These are phyloP conservation scores for Tylopilus intermedius DNA, from an alignment of 768 basidiomycete species.

Conservation along the genomic window DNA sequence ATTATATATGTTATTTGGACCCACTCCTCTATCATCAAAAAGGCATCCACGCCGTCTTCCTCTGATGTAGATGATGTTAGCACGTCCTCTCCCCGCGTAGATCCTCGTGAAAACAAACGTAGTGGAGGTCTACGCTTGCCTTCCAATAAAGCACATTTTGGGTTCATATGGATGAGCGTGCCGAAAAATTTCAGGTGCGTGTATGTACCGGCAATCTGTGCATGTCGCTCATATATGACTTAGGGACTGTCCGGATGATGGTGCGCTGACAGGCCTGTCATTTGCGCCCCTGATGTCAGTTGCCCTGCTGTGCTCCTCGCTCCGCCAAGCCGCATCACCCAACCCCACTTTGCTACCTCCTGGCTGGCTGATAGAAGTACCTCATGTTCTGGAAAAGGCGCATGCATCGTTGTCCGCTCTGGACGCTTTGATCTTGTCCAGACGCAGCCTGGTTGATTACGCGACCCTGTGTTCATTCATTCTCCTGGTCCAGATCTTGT, in stretches of 20 bases:
- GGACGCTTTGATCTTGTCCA: slow-evolving; percentile 57
- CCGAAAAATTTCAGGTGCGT: slow-evolving; percentile 78
- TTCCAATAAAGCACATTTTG: slow-evolving; percentile 48
- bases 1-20: slow-evolving; percentile 59
- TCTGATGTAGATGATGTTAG: slow-evolving; percentile 19
- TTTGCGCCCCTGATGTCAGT: slow-evolving; percentile 77
- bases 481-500: slow-evolving; percentile 70
- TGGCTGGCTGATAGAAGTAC: slow-evolving; percentile 76
- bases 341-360: slow-evolving; percentile 40
- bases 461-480: slow-evolving; percentile 78
- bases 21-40: slow-evolving; percentile 44
- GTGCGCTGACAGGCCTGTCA: slow-evolving; percentile 77
- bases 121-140: slow-evolving; percentile 20
- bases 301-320: slow-evolving; percentile 56
- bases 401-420: slow-evolving; percentile 40
- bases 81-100: slow-evolving; percentile 41
- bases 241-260: slow-evolving; percentile 82
- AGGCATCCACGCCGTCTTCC: slow-evolving; percentile 9
- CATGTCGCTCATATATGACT: slow-evolving; percentile 12
- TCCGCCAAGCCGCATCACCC: slow-evolving; percentile 32
- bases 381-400: slow-evolving; percentile 48
- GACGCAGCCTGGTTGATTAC: slow-evolving; percentile 73
- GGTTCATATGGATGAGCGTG: slow-evolving; percentile 87
- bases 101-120: slow-evolving; percentile 46
- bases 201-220: not conserved